Evolutionary conservation across 139 green algal species (phyloP).

Genomic region (Mychonastes homosphaera): DNA sequence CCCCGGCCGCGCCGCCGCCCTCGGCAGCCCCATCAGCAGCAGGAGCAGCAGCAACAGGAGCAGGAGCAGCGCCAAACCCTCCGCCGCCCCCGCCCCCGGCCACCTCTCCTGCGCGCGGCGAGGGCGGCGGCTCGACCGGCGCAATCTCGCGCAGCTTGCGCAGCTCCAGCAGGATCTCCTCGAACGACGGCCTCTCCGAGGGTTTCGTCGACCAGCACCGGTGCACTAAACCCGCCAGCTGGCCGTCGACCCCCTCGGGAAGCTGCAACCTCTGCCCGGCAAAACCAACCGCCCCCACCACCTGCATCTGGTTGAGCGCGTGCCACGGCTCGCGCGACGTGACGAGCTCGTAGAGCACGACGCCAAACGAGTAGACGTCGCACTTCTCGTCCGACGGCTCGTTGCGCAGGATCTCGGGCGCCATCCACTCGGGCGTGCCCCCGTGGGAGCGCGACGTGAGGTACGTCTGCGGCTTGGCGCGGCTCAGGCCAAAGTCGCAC

Average conservation of each 20-base stretch:
- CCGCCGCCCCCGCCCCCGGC: too few species aligned
- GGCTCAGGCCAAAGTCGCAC: conserved; percentile 80
- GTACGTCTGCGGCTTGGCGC: conserved; percentile 53
- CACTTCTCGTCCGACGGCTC: conserved; percentile 68
- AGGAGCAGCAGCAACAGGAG: too few species aligned
- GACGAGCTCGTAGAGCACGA: conserved; percentile 88
- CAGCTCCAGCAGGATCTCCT: too few species aligned
- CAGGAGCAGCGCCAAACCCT: too few species aligned
- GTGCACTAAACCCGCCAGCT: conserved; percentile 44
- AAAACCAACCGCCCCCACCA: conserved; percentile 78
- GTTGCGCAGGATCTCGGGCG: conserved; percentile 62
- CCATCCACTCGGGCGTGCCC: conserved; percentile 92
- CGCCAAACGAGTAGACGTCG: conserved; percentile 60
- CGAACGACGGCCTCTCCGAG: conserved; percentile 50
- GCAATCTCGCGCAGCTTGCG: too few species aligned
- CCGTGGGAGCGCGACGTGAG: conserved; percentile 41
- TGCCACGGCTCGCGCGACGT: conserved; percentile 77
- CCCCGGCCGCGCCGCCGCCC: too few species aligned
- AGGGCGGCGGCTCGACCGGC: too few species aligned
- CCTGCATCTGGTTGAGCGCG: conserved; percentile 68
- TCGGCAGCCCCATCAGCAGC: too few species aligned
- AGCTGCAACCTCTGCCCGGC: conserved; percentile 54
- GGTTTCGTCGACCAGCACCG: conserved; percentile 51
- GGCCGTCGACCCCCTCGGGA: conserved; percentile 42
- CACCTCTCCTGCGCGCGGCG: too few species aligned